phyloP scores from a whole-genome alignment of 2,329 filamentous ascomycete species.

The Phyllosticta citrichinensis region DNA sequence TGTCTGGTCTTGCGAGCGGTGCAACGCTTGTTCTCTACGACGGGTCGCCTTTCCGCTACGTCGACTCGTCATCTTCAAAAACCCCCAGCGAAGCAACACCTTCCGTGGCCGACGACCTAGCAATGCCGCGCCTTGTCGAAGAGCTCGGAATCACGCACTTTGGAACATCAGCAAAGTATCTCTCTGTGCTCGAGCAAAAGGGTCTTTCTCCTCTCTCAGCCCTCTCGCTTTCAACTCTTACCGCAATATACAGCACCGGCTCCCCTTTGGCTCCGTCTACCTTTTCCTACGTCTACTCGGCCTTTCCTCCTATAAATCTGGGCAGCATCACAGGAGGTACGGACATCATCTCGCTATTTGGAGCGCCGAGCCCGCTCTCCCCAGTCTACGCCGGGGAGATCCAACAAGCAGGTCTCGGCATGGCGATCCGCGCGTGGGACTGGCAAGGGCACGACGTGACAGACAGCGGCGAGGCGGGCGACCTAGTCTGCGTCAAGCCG shows the following conservation, averaged over 20 bases:
- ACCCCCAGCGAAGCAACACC: conserved; percentile 31
- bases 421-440: conserved; percentile 41
- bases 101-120: conserved; percentile 59
- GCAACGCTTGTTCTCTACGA: conserved; percentile 82
- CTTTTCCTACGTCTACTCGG: conserved; percentile 78
- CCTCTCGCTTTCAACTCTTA: conserved; percentile 49
- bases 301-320: conserved; percentile 75
- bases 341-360: conserved; percentile 93
- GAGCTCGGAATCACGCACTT: conserved; percentile 82
- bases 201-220: conserved; percentile 47
- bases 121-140: conserved; percentile 73
- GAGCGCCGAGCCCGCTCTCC: conserved; percentile 56
- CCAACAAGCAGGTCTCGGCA: conserved; percentile 39
- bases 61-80: conserved; percentile 8
- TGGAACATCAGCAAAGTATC: conserved; percentile 87
- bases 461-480: conserved; percentile 60
- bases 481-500: conserved; percentile 74
- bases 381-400: conserved; percentile 43
- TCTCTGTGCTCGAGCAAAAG: conserved; percentile 80
- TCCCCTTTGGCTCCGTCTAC: conserved; percentile 88
- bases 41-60: conserved; percentile 69
- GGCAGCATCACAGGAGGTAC: conserved; percentile 92
- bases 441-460: conserved; percentile 49
- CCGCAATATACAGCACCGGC: conserved; percentile 88
- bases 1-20: conserved; percentile 75